These are phyloP conservation scores for Rhipidocladum racemiflorum DNA, from an alignment of 176 grass and related monocot species.

Conservation along the genomic window DNA sequence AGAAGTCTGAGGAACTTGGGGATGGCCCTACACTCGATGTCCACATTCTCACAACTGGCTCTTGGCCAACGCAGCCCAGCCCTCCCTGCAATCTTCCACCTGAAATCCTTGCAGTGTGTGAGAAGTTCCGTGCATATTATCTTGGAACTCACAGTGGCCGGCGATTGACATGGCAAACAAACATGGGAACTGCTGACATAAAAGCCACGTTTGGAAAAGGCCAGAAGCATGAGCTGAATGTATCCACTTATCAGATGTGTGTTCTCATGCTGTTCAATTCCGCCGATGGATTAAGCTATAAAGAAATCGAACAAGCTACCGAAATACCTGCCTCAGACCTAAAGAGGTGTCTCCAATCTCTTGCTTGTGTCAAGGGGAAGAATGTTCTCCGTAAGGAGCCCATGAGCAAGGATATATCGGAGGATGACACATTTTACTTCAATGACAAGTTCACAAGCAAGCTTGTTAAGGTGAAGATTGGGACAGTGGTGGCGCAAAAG, in stretches of 20 bases:
- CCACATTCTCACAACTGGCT: slow-evolving; percentile 94
- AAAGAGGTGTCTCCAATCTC: slow-evolving; percentile 91
- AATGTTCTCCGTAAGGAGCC: slow-evolving; percentile 93
- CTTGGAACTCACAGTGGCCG: slow-evolving; percentile 91
- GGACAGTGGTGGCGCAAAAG: slow-evolving; percentile 89
- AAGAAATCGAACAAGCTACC: slow-evolving; percentile 80
- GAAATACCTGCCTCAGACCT: slow-evolving; percentile 84
- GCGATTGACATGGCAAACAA: slow-evolving; percentile 97
- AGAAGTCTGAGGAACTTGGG: slow-evolving; percentile 59
- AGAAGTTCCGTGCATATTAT: slow-evolving; percentile 84
- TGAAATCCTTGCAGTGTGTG: slow-evolving; percentile 80
- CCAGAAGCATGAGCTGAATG: slow-evolving; percentile 94
- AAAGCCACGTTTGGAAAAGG: slow-evolving; percentile 87
- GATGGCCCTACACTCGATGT: slow-evolving; percentile 81
- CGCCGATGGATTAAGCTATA: slow-evolving; percentile 55
- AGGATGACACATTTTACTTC: slow-evolving; percentile 87
- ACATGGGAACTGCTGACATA: slow-evolving; percentile 96
- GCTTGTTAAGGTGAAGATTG: slow-evolving; percentile 95
- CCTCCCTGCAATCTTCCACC: slow-evolving; percentile 77
- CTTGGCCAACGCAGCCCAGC: slow-evolving; percentile 87
- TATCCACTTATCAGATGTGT: slow-evolving; percentile 99
- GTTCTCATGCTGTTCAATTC: slow-evolving; percentile 91
- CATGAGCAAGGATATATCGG: slow-evolving; percentile 97
- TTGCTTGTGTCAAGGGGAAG: slow-evolving; percentile 98
- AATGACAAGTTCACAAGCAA: slow-evolving; percentile 98